A percentile compares a stretch with the other conserved stretches of the same genome.
Evolutionary conservation across 345 rosid genomes (phyloP).

Genomic region (Iberis pinnata): DNA sequence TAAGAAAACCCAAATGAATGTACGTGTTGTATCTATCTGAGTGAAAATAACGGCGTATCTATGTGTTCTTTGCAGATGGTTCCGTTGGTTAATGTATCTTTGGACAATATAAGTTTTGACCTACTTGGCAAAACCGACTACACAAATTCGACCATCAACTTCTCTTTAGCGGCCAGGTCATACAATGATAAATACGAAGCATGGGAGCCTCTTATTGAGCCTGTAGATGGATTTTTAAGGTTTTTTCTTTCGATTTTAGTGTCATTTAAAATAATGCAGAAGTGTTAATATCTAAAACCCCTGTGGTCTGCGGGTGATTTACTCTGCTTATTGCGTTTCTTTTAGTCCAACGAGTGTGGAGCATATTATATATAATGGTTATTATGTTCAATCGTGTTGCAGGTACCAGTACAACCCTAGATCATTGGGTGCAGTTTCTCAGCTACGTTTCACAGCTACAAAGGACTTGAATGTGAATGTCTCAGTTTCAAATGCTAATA

Average conservation of each 20-base stretch:
- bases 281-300: slow-evolving; percentile 3
- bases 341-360: slow-evolving; percentile 11
- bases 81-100: slow-evolving; percentile 75
- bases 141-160: slow-evolving; percentile 62
- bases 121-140: slow-evolving; percentile 61
- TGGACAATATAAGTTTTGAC: slow-evolving; percentile 63
- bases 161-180: slow-evolving; percentile 81
- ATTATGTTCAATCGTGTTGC: slow-evolving; percentile 23
- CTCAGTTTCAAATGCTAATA: slow-evolving; percentile 77
- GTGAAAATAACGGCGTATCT: slow-evolving; percentile 16
- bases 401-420: slow-evolving; percentile 80
- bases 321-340: slow-evolving; percentile 4
- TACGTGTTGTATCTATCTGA: slow-evolving; percentile 2
- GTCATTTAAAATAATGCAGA: neutral
- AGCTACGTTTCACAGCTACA: slow-evolving; percentile 67
- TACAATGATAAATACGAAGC: slow-evolving; percentile 85
- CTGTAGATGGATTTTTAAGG: slow-evolving; percentile 78
- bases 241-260: slow-evolving; percentile 18
- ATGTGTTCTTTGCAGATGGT: slow-evolving; percentile 62
- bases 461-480: slow-evolving; percentile 77
- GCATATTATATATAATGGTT: slow-evolving; percentile 6
- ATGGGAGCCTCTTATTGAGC: slow-evolving; percentile 96
- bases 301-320: neutral
- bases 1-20: slow-evolving; percentile 31
- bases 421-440: slow-evolving; percentile 71